Evolutionary conservation across 257 asterid genomes (phyloP), one percentile per base, ranked within the genome.

Genomic region (Lithospermum erythrorhizon): DNA sequence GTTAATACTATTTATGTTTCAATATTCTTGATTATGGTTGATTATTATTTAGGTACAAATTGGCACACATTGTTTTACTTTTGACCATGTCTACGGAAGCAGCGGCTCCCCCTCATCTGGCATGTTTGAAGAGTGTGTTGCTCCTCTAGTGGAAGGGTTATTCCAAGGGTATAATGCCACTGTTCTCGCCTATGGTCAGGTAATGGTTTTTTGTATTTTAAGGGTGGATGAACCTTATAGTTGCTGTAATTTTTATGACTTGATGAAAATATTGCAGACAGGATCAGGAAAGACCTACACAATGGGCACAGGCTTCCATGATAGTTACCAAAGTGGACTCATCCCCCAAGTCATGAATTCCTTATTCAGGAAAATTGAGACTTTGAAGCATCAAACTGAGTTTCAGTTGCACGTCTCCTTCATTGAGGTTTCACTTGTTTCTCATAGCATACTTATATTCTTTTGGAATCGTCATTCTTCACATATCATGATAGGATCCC

Each of bases 131-230:
- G 99, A 93, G 79, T 93, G 99, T 30, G 94, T 93, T 67, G 81
- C 96, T 29, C 96, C 99, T 66, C 77, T 89, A 53, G 96, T 93
- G 27, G 99, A 93, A 68, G 96, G 99, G 57, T 75, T 89, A 77
- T 89, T 93, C 73, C 99, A 93, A 80, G 99, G 99, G 67, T 93
- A 86, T 63, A 93, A 93, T 78, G 99, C 97, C 15, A 93, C 99
- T 45, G 99, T 93, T 77, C 86, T 93, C 63, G 99, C 99, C 60
- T 93, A 93, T 57, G 99, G 99, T 10, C 99, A 93, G 96, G 99
- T 93, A 75, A 68, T 63, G 22, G 27, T n/a, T 53, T 53, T n/a
- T n/a, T 22, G 0, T 35, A 19, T 53, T 53, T 15, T 53, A 53
- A 53, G 25, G 25, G 59, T 56, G 30, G 17, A 41, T 41, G 49